These are phyloP conservation scores for Ophiosphaerella korrae DNA, from an alignment of 2,329 filamentous ascomycete genomes.

Conservation along the genomic window DNA sequence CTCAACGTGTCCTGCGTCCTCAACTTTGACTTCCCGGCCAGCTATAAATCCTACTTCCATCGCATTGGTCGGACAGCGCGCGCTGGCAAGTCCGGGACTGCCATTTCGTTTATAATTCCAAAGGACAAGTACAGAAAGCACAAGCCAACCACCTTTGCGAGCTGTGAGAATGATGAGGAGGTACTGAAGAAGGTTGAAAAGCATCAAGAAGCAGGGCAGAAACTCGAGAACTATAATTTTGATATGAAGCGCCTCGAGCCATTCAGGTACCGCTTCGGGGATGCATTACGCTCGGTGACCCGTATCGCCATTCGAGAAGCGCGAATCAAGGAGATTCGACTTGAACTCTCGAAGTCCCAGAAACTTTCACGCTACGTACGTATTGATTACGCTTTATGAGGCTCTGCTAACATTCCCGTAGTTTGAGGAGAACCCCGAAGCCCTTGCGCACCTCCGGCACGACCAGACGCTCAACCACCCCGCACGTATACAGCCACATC, in stretches of 20 bases:
- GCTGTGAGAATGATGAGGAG: conserved; percentile 82
- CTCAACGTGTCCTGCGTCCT: conserved; percentile 82
- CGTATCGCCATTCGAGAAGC: conserved; percentile 89
- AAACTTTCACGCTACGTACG: conserved; percentile 63
- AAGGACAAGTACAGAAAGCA: conserved; percentile 84
- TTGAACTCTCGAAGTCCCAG: conserved; percentile 90
- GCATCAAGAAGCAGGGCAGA: conserved; percentile 80
- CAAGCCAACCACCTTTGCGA: conserved; percentile 78
- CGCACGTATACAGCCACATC: conserved; percentile 81
- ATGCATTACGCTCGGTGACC: conserved; percentile 88
- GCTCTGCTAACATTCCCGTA: conserved; percentile 53
- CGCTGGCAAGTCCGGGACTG: conserved; percentile 90
- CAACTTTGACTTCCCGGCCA: conserved; percentile 93
- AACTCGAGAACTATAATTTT: conserved; percentile 89
- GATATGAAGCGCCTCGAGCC: conserved; percentile 93
- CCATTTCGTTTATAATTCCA: conserved; percentile 92
- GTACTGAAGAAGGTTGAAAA: conserved; percentile 79
- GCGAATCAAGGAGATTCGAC: conserved; percentile 81
- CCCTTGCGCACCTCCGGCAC: conserved; percentile 84
- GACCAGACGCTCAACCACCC: conserved; percentile 81
- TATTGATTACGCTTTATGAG: not conserved
- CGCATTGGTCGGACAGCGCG: conserved; percentile 92
- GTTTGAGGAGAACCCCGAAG: conserved; percentile 95
- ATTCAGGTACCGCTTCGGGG: conserved; percentile 86
- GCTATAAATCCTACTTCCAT: conserved; percentile 93